These are phyloP conservation scores for Debaryomycetaceae sp. DNA, from an alignment of 1,139 yeast genomes.

Conservation along the genomic window DNA sequence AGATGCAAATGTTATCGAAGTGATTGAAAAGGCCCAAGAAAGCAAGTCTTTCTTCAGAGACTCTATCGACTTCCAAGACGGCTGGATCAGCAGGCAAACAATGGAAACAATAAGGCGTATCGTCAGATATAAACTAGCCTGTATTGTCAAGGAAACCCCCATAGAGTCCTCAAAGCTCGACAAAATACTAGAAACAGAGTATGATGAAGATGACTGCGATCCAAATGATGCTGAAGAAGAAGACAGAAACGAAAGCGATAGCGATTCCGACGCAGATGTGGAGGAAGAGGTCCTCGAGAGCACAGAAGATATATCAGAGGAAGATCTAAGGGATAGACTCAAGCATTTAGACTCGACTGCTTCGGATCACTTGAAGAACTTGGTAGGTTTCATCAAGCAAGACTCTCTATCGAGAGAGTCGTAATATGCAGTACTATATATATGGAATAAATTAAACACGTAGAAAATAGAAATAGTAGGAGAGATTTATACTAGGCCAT, in stretches of 20 bases:
- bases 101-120: slow-evolving; percentile 65
- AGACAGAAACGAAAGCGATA: slow-evolving; percentile 17
- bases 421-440: not conserved
- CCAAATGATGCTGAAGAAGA: slow-evolving; percentile 19
- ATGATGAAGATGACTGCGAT: slow-evolving; percentile 22
- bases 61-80: slow-evolving; percentile 48
- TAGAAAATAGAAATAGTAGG: not conserved
- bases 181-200: slow-evolving; percentile 40
- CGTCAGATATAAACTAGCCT: slow-evolving; percentile 67
- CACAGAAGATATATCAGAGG: slow-evolving; percentile 20
- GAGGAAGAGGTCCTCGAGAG: slow-evolving; percentile 18
- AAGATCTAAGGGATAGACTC: slow-evolving; percentile 28
- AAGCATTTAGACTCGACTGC: slow-evolving; percentile 32
- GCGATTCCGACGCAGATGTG: slow-evolving; percentile 18
- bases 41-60: slow-evolving; percentile 43
- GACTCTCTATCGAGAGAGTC: slow-evolving; percentile 18
- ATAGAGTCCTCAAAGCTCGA: slow-evolving; percentile 40
- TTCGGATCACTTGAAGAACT: slow-evolving; percentile 33
- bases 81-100: slow-evolving; percentile 72
- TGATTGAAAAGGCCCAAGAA: slow-evolving; percentile 37
- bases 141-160: slow-evolving; percentile 45
- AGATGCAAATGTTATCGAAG: slow-evolving; percentile 57
- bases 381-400: slow-evolving; percentile 50
- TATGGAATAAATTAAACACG: slow-evolving; percentile 1
- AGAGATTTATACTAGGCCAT: not conserved